Evolutionary conservation across 2,329 filamentous ascomycete genomes (phyloP).

Genomic region (Xenoacremonium recifei): DNA sequence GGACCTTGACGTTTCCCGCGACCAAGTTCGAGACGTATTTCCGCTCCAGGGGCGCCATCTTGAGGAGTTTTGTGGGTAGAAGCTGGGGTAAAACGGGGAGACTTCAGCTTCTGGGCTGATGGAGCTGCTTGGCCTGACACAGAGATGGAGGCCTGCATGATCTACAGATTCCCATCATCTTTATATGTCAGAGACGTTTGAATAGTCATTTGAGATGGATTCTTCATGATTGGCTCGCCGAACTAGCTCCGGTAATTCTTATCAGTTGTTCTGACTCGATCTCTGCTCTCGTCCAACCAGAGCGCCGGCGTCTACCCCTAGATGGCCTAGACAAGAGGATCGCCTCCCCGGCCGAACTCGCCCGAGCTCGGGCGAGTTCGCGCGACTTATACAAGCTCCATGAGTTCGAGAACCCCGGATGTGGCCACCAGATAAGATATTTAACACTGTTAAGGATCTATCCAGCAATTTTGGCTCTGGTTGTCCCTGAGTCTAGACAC

Average conservation of each 20-base stretch:
- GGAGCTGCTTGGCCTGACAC: not conserved
- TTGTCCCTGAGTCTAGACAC: too few species aligned
- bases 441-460: too few species aligned
- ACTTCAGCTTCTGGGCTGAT: too few species aligned
- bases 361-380: constrained; percentile 5
- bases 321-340: not conserved
- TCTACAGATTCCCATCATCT: not conserved
- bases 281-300: not conserved
- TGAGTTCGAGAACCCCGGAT: not conserved
- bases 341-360: not conserved
- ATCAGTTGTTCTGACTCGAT: not conserved
- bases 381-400: constrained; percentile 1
- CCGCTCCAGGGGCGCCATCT: constrained; percentile 6
- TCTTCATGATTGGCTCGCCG: constrained; percentile 1
- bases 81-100: not conserved
- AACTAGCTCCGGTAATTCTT: not conserved
- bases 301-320: not conserved
- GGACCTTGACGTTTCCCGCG: constrained; percentile 4
- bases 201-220: constrained; percentile 2
- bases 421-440: not conserved
- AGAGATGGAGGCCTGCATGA: not conserved
- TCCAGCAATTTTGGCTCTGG: too few species aligned
- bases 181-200: not conserved
- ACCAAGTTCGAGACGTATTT: constrained; percentile 12
- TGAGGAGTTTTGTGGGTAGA: not conserved